Conservation (phyloP, 169 alveolate species). For the Plasmodium reichenowi region DNA sequence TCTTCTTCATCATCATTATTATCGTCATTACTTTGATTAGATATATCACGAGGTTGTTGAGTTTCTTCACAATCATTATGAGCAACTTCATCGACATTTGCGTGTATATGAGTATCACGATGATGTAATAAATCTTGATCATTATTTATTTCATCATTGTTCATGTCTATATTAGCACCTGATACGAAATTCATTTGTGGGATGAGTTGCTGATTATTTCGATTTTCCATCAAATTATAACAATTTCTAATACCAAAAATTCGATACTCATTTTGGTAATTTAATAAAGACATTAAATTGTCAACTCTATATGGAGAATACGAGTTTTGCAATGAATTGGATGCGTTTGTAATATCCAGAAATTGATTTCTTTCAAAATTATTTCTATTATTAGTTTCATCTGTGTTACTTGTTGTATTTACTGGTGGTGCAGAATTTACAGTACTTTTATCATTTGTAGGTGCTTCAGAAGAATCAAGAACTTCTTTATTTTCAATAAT, state of each 20-base stretch:
- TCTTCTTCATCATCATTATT: slow-evolving; percentile 8
- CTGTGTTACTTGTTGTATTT: background rate
- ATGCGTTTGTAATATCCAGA: slow-evolving; percentile 31
- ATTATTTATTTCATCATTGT: slow-evolving; percentile 9
- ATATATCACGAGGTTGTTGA: background rate
- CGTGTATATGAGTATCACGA: background rate
- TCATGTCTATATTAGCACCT: background rate
- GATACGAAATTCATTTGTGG: slow-evolving; percentile 18
- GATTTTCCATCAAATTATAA: slow-evolving; percentile 35
- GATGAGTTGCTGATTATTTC: slow-evolving; percentile 18
- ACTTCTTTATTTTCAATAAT: slow-evolving; percentile 73
- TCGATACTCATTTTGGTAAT: slow-evolving; percentile 70
- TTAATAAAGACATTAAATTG: slow-evolving; percentile 46
- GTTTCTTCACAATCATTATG: background rate
- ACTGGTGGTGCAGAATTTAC: slow-evolving; percentile 22
- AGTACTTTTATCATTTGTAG: slow-evolving; percentile 59
- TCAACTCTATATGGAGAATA: slow-evolving; percentile 48
- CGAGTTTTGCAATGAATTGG: slow-evolving; percentile 44
- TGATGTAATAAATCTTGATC: slow-evolving; percentile 1
- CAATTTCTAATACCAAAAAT: slow-evolving; percentile 71
- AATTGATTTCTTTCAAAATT: slow-evolving; percentile 35
- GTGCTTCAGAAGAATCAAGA: slow-evolving; percentile 31
- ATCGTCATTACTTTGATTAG: background rate
- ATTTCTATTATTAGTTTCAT: slow-evolving; percentile 29
- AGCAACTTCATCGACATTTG: background rate